A percentile compares a stretch with the other conserved stretches of the same genome.
These are phyloP conservation scores for Dactylorhiza incarnata DNA, from an alignment of 106 monocot genomes.

Conservation along the genomic window DNA sequence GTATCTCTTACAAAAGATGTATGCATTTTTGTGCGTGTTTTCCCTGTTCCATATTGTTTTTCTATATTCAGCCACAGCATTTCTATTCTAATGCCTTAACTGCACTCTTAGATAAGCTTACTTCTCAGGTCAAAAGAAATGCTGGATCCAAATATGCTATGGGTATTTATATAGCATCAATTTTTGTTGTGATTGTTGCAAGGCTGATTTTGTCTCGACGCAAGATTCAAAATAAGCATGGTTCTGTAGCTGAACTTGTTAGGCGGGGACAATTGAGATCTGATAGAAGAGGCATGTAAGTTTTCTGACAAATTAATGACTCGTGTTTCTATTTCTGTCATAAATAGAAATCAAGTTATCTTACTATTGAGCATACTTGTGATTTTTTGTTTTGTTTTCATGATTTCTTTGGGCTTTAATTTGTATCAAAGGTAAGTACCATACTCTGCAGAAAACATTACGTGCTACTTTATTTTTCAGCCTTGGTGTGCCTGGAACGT, in stretches of 20 bases:
- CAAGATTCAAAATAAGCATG: slow-evolving; percentile 22
- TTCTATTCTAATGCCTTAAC: background rate
- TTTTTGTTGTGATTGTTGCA: slow-evolving; percentile 35
- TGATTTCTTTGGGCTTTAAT: background rate
- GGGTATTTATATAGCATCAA: slow-evolving; percentile 36
- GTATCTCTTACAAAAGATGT: too few relatives aligned
- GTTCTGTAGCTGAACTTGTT: slow-evolving; percentile 94
- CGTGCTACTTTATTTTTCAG: background rate
- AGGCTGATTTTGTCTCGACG: slow-evolving; percentile 35
- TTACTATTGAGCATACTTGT: background rate
- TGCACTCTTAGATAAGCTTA: background rate
- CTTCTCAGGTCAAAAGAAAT: slow-evolving; percentile 51
- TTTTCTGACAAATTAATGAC: slow-evolving; percentile 10
- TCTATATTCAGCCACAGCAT: background rate
- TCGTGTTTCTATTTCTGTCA: background rate
- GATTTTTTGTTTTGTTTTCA: background rate
- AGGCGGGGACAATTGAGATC: slow-evolving; percentile 88
- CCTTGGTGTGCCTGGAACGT: background rate
- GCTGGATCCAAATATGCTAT: slow-evolving; percentile 30
- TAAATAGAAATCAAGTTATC: background rate
- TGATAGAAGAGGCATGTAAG: slow-evolving; percentile 93
- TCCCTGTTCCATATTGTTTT: background rate
- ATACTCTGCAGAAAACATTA: background rate
- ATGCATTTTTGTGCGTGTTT: background rate
- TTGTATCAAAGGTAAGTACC: background rate